These are phyloP conservation scores for Tagetes erecta DNA, from an alignment of 129 eudicot species.

Conservation along the genomic window DNA sequence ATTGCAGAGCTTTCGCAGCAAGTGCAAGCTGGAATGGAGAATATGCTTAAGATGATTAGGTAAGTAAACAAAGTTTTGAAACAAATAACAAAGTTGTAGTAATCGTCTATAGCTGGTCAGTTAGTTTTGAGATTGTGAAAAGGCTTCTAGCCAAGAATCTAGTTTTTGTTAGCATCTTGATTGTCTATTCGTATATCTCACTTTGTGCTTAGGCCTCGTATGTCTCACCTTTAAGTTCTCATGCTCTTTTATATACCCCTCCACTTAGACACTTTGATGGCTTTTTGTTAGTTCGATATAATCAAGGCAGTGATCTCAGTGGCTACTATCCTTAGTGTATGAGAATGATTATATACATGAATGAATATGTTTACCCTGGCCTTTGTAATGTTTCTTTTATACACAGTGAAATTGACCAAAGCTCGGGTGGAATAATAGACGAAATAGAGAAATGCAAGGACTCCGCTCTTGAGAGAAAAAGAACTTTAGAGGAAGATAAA, in stretches of 20 bases:
- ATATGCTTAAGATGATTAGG: conserved; percentile 85
- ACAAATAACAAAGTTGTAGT: conserved; percentile 11
- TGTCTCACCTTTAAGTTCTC: conserved; percentile 16
- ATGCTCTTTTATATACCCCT: conserved; percentile 13
- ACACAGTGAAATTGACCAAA: conserved; percentile 75
- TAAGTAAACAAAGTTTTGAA: conserved; percentile 38
- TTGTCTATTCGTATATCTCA: conserved; percentile 13
- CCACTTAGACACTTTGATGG: conserved; percentile 4
- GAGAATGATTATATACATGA: conserved; percentile 15
- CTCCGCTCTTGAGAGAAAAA: conserved; percentile 61
- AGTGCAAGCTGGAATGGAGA: conserved; percentile 77
- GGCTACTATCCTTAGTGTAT: conserved; percentile 3
- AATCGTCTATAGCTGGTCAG: conserved; percentile 10
- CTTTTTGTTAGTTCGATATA: conserved; percentile 17
- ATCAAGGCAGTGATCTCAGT: conserved; percentile 8
- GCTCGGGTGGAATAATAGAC: conserved; percentile 65
- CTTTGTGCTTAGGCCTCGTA: not conserved
- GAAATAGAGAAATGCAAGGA: conserved; percentile 79
- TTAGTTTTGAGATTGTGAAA: conserved; percentile 8
- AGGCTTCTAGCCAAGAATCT: conserved; percentile 1
- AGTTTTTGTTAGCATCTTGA: not conserved
- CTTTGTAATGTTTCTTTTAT: conserved; percentile 19
- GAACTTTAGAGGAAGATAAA: conserved; percentile 62
- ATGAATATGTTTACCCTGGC: conserved; percentile 14
- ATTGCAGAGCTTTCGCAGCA: conserved; percentile 82